Conservation (phyloP, 2,329 filamentous ascomycete species). For the Pyrenophora seminiperda region DNA sequence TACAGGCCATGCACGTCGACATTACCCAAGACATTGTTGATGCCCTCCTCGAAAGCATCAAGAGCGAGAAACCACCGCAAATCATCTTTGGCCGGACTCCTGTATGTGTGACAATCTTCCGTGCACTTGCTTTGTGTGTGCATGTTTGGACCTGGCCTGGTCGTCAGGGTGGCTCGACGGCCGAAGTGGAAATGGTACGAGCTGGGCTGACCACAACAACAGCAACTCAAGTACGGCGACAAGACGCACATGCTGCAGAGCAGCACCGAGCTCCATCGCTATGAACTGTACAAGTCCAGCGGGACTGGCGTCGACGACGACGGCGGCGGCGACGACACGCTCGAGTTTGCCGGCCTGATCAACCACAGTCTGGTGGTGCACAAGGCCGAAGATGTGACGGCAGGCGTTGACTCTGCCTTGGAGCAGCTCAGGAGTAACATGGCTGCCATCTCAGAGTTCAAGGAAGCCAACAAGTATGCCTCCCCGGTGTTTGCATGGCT, state of each 20-base stretch:
- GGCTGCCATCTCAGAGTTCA: slow-evolving; percentile 63
- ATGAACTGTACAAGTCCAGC: slow-evolving; percentile 62
- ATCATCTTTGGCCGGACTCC: slow-evolving; percentile 48
- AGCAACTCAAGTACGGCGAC: slow-evolving; percentile 63
- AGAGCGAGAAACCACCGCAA: slow-evolving; percentile 46
- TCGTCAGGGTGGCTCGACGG: slow-evolving; percentile 14
- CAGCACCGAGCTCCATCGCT: slow-evolving; percentile 58
- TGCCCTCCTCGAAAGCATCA: slow-evolving; percentile 47
- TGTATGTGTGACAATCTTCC: slow-evolving; percentile 39
- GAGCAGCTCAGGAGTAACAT: slow-evolving; percentile 64
- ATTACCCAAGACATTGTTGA: slow-evolving; percentile 50
- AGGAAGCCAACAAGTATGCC: slow-evolving; percentile 63
- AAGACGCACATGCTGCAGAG: slow-evolving; percentile 62
- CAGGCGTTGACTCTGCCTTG: slow-evolving; percentile 64
- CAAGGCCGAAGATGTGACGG: slow-evolving; percentile 60
- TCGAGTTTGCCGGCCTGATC: slow-evolving; percentile 62
- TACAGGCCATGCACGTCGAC: slow-evolving; percentile 51
- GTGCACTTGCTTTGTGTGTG: slow-evolving; percentile 6
- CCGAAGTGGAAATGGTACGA: slow-evolving; percentile 23
- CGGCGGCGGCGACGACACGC: slow-evolving; percentile 29
- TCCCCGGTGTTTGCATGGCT: slow-evolving; percentile 37
- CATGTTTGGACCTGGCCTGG: slow-evolving; percentile 13
- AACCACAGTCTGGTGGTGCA: slow-evolving; percentile 62
- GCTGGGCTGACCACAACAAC: slow-evolving; percentile 38
- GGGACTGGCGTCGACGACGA: slow-evolving; percentile 34